Base-by-base conservation (phyloP, 1,139 yeast species). In the Nakaseomyces delphensis region DNA sequence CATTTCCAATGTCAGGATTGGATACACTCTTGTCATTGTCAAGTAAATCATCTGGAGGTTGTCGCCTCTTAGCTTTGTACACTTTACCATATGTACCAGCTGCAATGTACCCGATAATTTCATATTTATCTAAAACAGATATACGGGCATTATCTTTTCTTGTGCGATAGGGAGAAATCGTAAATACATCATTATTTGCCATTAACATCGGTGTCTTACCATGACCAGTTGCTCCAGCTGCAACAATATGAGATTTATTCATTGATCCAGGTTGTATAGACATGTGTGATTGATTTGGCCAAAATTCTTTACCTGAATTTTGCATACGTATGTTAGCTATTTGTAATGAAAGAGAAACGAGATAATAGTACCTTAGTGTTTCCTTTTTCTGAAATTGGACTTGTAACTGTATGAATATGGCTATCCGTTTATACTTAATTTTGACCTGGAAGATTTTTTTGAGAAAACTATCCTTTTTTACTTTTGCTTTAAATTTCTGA, bases 71-170 rank as follows among this genome's bases (percentile, higher is more conserved):
- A 13, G 97, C 97, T 60, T 91, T 91, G 67, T 87, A 93, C 23
- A 91, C 99, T 51, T 93, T 79, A 44, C 99, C 99, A 62, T 91
- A 91, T 0, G 99, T 91, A 31, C 99, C 99, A 0, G 98, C 96
- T 0, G 98, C 98, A 48, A 91, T 93, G 63, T 91, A 91, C 0
- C 99, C 99, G 25, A 86, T 67, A 48, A 93, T 83, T 49, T 83
- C 89, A 62, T 89, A 91, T 52, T 82, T 82, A 38, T 83, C 79
- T 23, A 86, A 66, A 2, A 91, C 95, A 4, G 85, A 78, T 36
- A 76, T 73, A 43, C 95, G 66, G 3, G 76, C 67, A 28, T 73
- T 63, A 58, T 86, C 95, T 57, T 82, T 82, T 36, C 96, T 73
- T 43, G 74, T 74, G 47, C 77, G 73, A 58, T 81, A 83, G 0